phyloP scores from a whole-genome alignment of 2,329 filamentous ascomycete genomes.

The Fusarium verrucosum region DNA sequence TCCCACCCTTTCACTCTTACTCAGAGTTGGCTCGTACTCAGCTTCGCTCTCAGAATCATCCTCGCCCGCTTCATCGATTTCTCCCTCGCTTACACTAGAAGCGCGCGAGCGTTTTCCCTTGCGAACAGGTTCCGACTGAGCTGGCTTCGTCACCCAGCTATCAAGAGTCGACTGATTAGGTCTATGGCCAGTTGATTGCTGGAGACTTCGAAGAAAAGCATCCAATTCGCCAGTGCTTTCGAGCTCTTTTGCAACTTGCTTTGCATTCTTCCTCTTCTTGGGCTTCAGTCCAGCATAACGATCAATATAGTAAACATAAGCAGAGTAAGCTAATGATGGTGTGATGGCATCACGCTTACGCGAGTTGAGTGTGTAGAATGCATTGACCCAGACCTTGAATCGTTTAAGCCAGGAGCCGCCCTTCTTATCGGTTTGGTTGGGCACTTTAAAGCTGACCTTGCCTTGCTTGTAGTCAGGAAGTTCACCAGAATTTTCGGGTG shows the following conservation, averaged over 20 bases:
- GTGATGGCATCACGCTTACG: constrained; percentile 38
- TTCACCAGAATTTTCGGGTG: constrained; percentile 26
- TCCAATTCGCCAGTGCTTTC: constrained; percentile 41
- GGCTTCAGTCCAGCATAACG: constrained; percentile 44
- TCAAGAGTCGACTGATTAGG: constrained; percentile 12
- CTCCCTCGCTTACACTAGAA: constrained; percentile 37
- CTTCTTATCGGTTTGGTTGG: constrained; percentile 41
- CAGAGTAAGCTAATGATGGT: constrained; percentile 36
- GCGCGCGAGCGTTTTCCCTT: constrained; percentile 32
- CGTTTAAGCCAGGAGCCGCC: constrained; percentile 49
- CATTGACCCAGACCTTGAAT: constrained; percentile 49
- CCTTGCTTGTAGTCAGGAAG: constrained; percentile 36
- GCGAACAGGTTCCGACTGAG: constrained; percentile 3
- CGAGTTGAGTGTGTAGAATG: constrained; percentile 45
- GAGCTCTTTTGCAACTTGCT: constrained; percentile 43
- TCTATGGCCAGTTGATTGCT: not conserved
- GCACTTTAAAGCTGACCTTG: constrained; percentile 42
- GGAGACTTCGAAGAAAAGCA: constrained; percentile 35
- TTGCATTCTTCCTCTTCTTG: constrained; percentile 48
- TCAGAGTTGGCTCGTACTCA: constrained; percentile 41
- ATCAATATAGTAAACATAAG: constrained; percentile 48
- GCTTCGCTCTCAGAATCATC: constrained; percentile 41
- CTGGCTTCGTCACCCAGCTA: constrained; percentile 8
- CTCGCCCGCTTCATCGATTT: constrained; percentile 13
- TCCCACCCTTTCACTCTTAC: constrained; percentile 17